These are phyloP conservation scores for Saccharomycopsis javanensis DNA, from an alignment of 805 yeast genomes.

Conservation along the genomic window DNA sequence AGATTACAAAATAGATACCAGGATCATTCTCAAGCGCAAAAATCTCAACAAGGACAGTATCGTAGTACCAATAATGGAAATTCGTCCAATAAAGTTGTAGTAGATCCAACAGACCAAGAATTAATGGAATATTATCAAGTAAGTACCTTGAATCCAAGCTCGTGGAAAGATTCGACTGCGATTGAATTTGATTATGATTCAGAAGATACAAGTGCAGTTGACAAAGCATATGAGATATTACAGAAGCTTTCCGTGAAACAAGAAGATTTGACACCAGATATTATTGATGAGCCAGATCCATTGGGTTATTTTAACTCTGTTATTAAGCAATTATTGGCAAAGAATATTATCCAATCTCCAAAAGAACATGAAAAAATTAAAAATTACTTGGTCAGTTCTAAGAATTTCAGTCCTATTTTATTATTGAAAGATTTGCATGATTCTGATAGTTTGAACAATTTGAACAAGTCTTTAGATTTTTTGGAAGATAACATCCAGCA, in stretches of 20 bases:
- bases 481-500: conserved; percentile 41
- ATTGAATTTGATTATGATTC: conserved; percentile 22
- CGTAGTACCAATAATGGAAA: background rate
- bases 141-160: conserved; percentile 33
- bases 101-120: conserved; percentile 22
- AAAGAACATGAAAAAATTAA: conserved; percentile 28
- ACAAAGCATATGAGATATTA: conserved; percentile 27
- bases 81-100: background rate
- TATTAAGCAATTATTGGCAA: conserved; percentile 32
- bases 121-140: conserved; percentile 35
- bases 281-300: conserved; percentile 42
- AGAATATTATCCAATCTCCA: conserved; percentile 30
- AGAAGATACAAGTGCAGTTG: conserved; percentile 23
- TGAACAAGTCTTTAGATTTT: conserved; percentile 37
- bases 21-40: background rate
- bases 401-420: conserved; percentile 46
- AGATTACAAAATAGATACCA: background rate
- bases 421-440: conserved; percentile 48
- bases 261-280: conserved; percentile 21
- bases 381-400: conserved; percentile 44
- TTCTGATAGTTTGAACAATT: conserved; percentile 42
- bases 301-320: conserved; percentile 43
- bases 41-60: background rate
- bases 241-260: conserved; percentile 25
- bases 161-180: conserved; percentile 30